Evolutionary conservation across 371 early-diverging fungal species (phyloP).

Genomic region (Haplosporangium sp.): DNA sequence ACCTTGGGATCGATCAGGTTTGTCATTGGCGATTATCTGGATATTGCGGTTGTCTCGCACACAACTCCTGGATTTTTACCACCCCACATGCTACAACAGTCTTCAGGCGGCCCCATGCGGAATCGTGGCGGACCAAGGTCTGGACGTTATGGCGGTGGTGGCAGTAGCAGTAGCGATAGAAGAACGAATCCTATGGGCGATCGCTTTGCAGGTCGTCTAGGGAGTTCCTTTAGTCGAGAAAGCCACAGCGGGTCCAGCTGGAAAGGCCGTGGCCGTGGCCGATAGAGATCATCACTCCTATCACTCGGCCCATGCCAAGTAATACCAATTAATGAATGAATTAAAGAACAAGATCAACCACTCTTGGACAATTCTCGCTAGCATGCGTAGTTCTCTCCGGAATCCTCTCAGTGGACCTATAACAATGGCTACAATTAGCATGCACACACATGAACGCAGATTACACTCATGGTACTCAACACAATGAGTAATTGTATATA

Average conservation of each 20-base stretch:
- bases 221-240: conserved; percentile 15
- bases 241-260: conserved; percentile 38
- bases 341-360: too few species aligned
- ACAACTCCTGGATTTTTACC: conserved; percentile 7
- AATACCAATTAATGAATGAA: too few species aligned
- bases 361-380: too few species aligned
- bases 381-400: too few species aligned
- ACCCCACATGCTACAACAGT: not conserved
- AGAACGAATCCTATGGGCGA: conserved; percentile 12
- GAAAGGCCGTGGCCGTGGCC: conserved; percentile 41
- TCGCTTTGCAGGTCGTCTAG: conserved; percentile 42
- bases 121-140: conserved; percentile 6
- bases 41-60: conserved; percentile 59
- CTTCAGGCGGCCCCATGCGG: conserved; percentile 21
- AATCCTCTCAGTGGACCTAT: too few species aligned
- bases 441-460: too few species aligned
- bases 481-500: too few species aligned
- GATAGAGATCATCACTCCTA: conserved; percentile 10
- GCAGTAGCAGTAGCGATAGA: conserved; percentile 6
- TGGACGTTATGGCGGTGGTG: conserved; percentile 15
- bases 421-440: too few species aligned
- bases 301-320: too few species aligned
- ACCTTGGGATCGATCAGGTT: conserved; percentile 68
- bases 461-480: too few species aligned
- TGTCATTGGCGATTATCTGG: conserved; percentile 74